Evolutionary conservation across 2,329 filamentous ascomycete species (phyloP).

Genomic region (Corinectria fuckeliana): DNA sequence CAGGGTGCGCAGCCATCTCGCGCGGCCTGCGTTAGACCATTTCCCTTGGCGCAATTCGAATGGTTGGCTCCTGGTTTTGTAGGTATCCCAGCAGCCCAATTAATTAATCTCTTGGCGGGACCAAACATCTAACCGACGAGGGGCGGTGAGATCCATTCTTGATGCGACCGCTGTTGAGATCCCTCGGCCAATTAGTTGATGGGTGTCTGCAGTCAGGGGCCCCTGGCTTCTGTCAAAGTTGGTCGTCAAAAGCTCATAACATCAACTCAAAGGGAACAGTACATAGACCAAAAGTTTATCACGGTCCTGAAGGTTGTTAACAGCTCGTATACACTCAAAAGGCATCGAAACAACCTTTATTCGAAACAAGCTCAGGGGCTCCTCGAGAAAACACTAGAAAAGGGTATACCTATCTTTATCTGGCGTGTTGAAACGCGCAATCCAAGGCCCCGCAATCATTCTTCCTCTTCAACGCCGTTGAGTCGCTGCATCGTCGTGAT

Average conservation of each 20-base stretch:
- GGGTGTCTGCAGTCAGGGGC: not conserved
- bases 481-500: conserved; percentile 33
- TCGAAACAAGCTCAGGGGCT: not conserved
- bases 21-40: not conserved
- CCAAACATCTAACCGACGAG: not conserved
- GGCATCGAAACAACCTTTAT: conserved; percentile 8
- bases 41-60: not conserved
- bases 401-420: conserved; percentile 24
- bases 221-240: not conserved
- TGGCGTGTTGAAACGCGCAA: conserved; percentile 32
- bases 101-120: conserved; percentile 15
- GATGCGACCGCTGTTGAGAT: not conserved
- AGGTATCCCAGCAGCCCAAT: conserved; percentile 10
- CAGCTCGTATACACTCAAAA: not conserved
- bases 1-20: conserved; percentile 3
- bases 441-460: conserved; percentile 21
- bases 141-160: not conserved
- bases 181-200: not conserved
- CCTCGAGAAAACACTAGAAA: not conserved
- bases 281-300: not conserved
- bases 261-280: not conserved
- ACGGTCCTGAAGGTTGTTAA: not conserved
- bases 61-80: not conserved
- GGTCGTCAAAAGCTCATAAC: not conserved
- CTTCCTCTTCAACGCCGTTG: conserved; percentile 25